Conservation (phyloP, 106 monocot genomes). For the Allium cepa region DNA sequence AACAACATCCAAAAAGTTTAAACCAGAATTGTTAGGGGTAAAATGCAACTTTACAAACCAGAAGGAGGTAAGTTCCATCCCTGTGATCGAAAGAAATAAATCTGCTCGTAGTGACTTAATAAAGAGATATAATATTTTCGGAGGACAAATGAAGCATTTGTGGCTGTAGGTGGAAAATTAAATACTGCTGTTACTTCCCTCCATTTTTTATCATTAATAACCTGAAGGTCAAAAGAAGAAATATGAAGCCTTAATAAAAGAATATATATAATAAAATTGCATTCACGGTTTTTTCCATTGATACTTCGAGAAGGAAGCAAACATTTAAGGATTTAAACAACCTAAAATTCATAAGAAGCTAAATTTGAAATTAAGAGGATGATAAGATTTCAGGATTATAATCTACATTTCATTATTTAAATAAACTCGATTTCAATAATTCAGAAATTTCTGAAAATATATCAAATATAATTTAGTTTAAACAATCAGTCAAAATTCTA, state of each 20-base stretch:
- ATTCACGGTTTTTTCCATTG: background rate
- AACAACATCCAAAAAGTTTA: background rate
- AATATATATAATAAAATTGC: background rate
- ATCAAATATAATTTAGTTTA: too few relatives aligned
- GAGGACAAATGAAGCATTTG: constrained; percentile 94
- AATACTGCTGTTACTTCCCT: constrained; percentile 81
- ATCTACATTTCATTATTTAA: too few relatives aligned
- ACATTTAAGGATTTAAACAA: background rate
- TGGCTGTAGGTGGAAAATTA: constrained; percentile 89
- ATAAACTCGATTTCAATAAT: too few relatives aligned
- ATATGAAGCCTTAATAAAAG: background rate
- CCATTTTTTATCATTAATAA: constrained; percentile 69
- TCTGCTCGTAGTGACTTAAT: constrained; percentile 73
- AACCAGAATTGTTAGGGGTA: background rate
- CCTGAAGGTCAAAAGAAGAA: constrained; percentile 29
- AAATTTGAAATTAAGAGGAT: background rate
- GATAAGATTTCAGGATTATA: background rate
- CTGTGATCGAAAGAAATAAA: constrained; percentile 66
- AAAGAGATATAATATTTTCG: constrained; percentile 86
- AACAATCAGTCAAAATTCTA: too few relatives aligned
- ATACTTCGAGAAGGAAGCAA: background rate
- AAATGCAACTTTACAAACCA: constrained; percentile 13
- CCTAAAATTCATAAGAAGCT: background rate
- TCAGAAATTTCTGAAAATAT: too few relatives aligned
- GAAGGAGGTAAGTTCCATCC: constrained; percentile 34